Base-by-base conservation (phyloP, 805 yeast species). In the Candida berthetii region DNA sequence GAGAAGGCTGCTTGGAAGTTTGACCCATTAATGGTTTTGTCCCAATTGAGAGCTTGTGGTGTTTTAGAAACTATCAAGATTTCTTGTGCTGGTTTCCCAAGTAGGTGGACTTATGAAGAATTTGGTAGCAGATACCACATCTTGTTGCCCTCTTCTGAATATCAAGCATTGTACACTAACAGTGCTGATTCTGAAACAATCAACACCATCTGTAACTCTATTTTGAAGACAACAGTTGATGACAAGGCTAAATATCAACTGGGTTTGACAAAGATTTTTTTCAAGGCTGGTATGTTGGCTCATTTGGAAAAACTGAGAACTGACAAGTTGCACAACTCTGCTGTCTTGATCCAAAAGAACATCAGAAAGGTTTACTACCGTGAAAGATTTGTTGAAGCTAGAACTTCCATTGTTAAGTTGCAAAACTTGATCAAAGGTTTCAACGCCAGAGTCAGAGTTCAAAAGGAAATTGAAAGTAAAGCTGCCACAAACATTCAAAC, bases 11-110 rank as follows among this genome's bases (percentile, higher is more conserved):
- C 98, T 2, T 91, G 99, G 98, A 84, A 82, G 60, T 91, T 91
- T 64, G 96, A 89, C 57, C 88, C 95, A 14, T 74, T 89, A 35
- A 90, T 91, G 97, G 98, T 91, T 13, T 72, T 93, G 46, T 83
- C 95, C 6, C 99, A 91, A 64, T 73, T 91, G 48, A 78, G 99
- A 60, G 99, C 99, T 6, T 91, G 99, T 72, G 99, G 99, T 83
- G 98, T 91, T 37, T 71, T 91, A 52, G 99, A 93, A 61, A 93
- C 99, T 2, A 91, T 91, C 58, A 73, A 96, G 56, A 91, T 91
- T 37, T 90, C 97, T 2, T 90, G 97, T 67, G 97, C 96, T 39
- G 99, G 99, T 33, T 91, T 90, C 74, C 99, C 99, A 15, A 84
- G 96, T 0, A 75, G 97, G 59, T 88, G 96, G 89, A 79, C 96